Percentiles rank a stretch among this genome's conserved stretches.
Evolutionary conservation across 345 rosid species (phyloP).

Genomic region (Eucalyptus camaldulensis): DNA sequence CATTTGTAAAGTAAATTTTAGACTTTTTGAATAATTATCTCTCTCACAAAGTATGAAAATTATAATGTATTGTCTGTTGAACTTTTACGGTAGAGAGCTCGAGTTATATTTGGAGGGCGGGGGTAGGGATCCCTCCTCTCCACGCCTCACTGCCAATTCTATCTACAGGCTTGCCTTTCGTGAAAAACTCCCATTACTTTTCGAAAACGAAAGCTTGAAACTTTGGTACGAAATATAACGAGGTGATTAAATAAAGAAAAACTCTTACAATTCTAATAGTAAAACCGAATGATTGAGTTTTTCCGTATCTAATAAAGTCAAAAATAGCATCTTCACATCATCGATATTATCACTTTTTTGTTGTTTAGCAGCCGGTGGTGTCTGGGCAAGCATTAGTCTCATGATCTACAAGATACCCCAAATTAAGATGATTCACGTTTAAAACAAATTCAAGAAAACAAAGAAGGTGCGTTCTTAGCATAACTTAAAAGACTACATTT

Average conservation of each 20-base stretch:
- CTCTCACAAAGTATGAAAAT: background rate
- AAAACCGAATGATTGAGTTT: background rate
- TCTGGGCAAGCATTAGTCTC: background rate
- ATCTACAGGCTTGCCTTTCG: background rate
- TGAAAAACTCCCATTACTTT: background rate
- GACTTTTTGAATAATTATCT: background rate
- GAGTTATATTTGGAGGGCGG: background rate
- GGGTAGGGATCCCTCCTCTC: background rate
- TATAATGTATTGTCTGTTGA: background rate
- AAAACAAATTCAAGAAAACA: background rate
- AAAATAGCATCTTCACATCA: background rate
- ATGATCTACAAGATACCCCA: background rate
- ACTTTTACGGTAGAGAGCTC: background rate
- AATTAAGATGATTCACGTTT: background rate
- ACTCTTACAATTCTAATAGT: background rate
- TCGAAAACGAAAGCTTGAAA: background rate
- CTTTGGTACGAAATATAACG: background rate
- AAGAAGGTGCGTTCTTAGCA: background rate
- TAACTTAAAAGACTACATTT: no score
- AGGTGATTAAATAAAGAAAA: background rate
- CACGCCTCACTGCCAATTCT: background rate
- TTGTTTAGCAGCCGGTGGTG: background rate
- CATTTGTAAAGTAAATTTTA: background rate
- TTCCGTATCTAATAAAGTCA: background rate
- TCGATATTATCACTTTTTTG: background rate